Percentiles rank a stretch among this genome's conserved stretches.
Conservation (phyloP, 2,329 filamentous ascomycete species). For the Botrytis hyacinthi region DNA sequence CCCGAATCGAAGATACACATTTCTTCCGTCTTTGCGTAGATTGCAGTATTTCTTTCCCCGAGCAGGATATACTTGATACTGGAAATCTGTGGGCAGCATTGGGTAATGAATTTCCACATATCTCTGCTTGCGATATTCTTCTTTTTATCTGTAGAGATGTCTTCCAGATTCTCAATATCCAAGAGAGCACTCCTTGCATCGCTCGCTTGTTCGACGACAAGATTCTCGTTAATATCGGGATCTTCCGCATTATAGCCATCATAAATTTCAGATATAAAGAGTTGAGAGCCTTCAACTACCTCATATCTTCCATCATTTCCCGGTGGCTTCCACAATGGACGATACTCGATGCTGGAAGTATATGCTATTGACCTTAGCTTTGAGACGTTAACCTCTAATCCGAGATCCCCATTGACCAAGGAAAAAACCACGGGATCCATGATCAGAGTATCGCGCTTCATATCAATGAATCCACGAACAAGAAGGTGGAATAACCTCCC, state of each 20-base stretch:
- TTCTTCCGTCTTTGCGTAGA: neutral
- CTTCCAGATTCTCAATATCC: fast-evolving
- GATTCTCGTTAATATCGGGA: neutral
- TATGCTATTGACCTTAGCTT: neutral
- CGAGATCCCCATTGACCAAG: neutral
- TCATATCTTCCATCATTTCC: neutral
- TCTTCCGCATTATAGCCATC: neutral
- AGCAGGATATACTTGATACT: neutral
- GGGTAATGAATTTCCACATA: neutral
- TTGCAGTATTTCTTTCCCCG: neutral
- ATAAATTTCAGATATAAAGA: neutral
- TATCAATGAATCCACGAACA: neutral
- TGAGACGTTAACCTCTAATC: neutral
- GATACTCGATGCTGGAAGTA: neutral
- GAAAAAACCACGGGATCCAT: neutral
- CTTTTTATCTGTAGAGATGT: neutral
- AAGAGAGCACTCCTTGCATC: neutral
- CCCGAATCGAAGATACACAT: fast-evolving
- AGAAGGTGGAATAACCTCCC: neutral
- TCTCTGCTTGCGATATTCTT: neutral
- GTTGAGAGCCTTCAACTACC: neutral
- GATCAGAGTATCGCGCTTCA: neutral
- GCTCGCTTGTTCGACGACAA: neutral
- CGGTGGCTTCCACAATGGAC: neutral
- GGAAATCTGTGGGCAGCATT: neutral